Percentiles rank a stretch among this genome's conserved stretches.
Conservation (phyloP, 352 stramenopile species). For the Phytophthora citrophthora region DNA sequence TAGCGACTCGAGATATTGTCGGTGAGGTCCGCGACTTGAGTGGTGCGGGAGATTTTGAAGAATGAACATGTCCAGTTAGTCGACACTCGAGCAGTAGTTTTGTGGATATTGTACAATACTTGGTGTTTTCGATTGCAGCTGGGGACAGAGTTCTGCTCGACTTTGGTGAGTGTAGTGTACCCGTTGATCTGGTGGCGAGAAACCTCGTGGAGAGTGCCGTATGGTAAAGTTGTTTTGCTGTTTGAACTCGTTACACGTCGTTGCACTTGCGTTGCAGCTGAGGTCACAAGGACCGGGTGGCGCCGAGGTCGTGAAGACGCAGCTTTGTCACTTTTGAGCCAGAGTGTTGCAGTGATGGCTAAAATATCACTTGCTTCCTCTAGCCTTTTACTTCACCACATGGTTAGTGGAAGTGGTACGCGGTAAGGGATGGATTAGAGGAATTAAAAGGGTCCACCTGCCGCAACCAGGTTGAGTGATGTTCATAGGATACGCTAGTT, state of each 20-base stretch:
- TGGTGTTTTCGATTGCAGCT: neutral
- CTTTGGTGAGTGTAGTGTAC: neutral
- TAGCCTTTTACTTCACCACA: conserved; percentile 5
- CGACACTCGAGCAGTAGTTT: neutral
- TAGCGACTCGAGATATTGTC: neutral
- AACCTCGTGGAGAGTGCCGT: too few species aligned
- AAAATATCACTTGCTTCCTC: conserved; percentile 5
- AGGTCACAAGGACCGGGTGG: neutral
- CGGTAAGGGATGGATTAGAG: too few species aligned
- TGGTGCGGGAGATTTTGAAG: neutral
- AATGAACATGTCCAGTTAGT: neutral
- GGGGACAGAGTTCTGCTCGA: neutral
- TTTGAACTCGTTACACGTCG: neutral
- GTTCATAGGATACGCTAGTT: neutral
- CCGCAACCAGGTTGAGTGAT: neutral
- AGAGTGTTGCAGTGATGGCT: conserved; percentile 1
- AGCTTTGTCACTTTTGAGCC: neutral
- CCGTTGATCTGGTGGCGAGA: neutral
- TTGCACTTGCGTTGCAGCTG: conserved; percentile 1
- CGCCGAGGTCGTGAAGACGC: neutral
- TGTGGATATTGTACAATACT: neutral
- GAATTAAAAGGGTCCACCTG: too few species aligned
- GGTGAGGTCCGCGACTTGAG: neutral
- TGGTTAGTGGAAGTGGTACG: neutral
- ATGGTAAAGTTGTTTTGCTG: neutral